Base-by-base conservation (phyloP, 2,329 filamentous ascomycete species). In the Trichoderma citrinoviride region DNA sequence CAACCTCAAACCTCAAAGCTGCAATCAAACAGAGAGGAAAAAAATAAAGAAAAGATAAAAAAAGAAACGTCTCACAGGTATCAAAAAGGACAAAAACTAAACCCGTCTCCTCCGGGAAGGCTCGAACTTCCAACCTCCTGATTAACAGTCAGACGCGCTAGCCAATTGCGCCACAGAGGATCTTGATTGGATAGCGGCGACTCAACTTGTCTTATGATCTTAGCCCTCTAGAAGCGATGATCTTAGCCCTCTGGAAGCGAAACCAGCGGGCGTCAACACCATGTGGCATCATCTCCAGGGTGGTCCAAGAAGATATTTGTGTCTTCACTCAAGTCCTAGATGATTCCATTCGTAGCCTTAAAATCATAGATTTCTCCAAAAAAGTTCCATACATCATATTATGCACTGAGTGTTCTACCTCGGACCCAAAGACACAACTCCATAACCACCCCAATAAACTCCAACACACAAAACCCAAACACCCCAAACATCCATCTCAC, bases 111-210 rank as follows among this genome's bases (percentile, higher is more conserved):
- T 64, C 61, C 65, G 57, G 65, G 65, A 66, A 66, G 65, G 65
- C 65, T 66, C 65, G 65, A 66, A 66, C 65, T 66, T 66, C 65
- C 65, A 66, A 66, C 65, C 65, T 66, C 65, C 65, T 66, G 65
- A 66, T 66, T 84, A 84, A 84, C 82, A 84, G 82, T 84, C 82
- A 80, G 78, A 84, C 82, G 82, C 82, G 82, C 82, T 84, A 84
- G 80, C 82, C 82, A 83, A 82, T 73, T 79, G 77, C 68, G 77
- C 77, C 76, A 86, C 82, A 66, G 69, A 71, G 69, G 70, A 65
- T 65, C 25, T 46, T 54, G 27, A 43, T 53, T 44, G 41, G 47
- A 37, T 10, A 19, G 3, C 1, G n/a, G 1, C 25, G 14, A 54
- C 21, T 5, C 49, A 54, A 54, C 14, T 21, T 5, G 19, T n/a